Conservation (phyloP, 2,329 filamentous ascomycete genomes). For the Exophiala lecanii-corni region DNA sequence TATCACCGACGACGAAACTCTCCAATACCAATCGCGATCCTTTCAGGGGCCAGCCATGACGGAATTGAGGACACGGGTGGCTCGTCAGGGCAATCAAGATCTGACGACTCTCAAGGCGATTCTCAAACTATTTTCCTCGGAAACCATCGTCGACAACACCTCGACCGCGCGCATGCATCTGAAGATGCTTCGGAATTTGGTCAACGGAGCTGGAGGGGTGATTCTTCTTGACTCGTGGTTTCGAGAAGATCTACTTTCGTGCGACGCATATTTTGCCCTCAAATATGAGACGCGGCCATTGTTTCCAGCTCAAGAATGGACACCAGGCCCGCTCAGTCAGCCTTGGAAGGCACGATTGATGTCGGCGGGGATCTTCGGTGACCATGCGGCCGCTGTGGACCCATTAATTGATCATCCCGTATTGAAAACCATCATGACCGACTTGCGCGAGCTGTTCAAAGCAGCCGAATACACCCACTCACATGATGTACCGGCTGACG, state of each 20-base stretch:
- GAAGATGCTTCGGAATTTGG: slow-evolving; percentile 25
- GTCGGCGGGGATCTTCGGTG: slow-evolving; percentile 21
- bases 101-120: slow-evolving; percentile 21
- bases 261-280: slow-evolving; percentile 25
- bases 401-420: slow-evolving; percentile 20
- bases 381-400: slow-evolving; percentile 22
- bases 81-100: slow-evolving; percentile 13
- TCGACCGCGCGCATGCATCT: slow-evolving; percentile 25
- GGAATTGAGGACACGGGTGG: slow-evolving; percentile 20
- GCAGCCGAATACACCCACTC: slow-evolving; percentile 17
- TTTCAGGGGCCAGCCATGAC: slow-evolving; percentile 24
- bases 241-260: slow-evolving; percentile 23
- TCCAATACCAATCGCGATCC: slow-evolving; percentile 20
- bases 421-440: slow-evolving; percentile 19
- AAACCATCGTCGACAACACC: slow-evolving; percentile 25
- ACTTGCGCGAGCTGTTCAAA: slow-evolving; percentile 24
- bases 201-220: slow-evolving; percentile 21
- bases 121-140: slow-evolving; percentile 23
- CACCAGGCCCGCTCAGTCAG: slow-evolving; percentile 24
- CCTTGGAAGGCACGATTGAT: slow-evolving; percentile 25
- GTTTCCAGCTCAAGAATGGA: slow-evolving; percentile 23
- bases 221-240: slow-evolving; percentile 26
- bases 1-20: slow-evolving; percentile 14
- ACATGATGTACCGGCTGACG: slow-evolving; percentile 20
- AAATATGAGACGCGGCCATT: slow-evolving; percentile 25